Base-by-base conservation (phyloP, 495 filamentous ascomycete genomes). In the Penicillium steckii region DNA sequence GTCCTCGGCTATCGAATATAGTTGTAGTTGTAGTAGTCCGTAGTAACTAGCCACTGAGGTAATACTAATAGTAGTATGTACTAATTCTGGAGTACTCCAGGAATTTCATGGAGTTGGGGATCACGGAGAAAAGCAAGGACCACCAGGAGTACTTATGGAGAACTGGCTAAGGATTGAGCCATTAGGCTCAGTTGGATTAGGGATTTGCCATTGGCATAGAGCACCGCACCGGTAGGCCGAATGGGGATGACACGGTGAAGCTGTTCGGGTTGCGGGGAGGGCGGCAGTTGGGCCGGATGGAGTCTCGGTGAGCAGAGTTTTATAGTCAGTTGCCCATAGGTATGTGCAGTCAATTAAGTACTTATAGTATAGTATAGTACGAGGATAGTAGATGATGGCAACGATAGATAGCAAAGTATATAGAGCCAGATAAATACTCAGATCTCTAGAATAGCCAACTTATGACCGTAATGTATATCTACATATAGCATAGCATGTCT, bases 291-390 rank as follows among this genome's bases (percentile, higher is more conserved):
- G 26, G 9, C 70, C 70, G 53, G 69, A 73, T 69, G 64, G 60
- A 72, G 71, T 42, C 62, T 73, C 71, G 71, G 71, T 75, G 71
- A 74, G 63, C 26, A 32, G 26, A 23, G 48, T 43, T 30, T 41
- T n/a, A n/a, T n/a, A n/a, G n/a, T n/a, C n/a, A n/a, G n/a, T n/a
- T n/a, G n/a, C n/a, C n/a, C n/a, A n/a, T n/a, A n/a, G n/a, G n/a
- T n/a, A n/a, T n/a, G n/a, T n/a, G n/a, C n/a, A n/a, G n/a, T n/a
- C n/a, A n/a, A n/a, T n/a, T n/a, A n/a, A n/a, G n/a, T n/a, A n/a
- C n/a, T n/a, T n/a, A n/a, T n/a, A n/a, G n/a, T n/a, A n/a, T n/a
- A n/a, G n/a, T n/a, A n/a, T n/a, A n/a, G n/a, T n/a, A n/a, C n/a
- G n/a, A n/a, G n/a, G n/a, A n/a, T n/a, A n/a, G n/a, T n/a, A n/a